Base-by-base conservation (phyloP, 306 rosid genomes). In the Comarum palustre region DNA sequence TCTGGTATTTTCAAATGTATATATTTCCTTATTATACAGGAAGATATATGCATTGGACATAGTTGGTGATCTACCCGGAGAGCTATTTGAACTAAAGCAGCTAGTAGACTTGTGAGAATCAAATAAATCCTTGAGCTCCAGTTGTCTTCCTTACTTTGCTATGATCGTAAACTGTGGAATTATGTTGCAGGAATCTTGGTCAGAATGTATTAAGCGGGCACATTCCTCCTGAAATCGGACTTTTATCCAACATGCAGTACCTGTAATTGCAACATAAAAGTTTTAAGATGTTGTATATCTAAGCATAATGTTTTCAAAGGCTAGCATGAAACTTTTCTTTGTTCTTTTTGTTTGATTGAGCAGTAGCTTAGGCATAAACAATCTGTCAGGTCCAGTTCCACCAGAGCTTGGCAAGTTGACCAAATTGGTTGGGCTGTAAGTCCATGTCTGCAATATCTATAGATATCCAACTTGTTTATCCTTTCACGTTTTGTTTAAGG, bases 301-400 rank as follows among this genome's bases (percentile, higher is more conserved):
- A 47, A 69, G 22, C 12, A 61, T 34, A 34, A 19, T 20, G 22
- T 54, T 66, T 48, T 19, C 15, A 14, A 31, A 48, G 11, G 34
- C 8, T 55, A 20, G 8, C 25, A 29, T 46, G 25, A 29, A 16
- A 20, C 22, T 63, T 34, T 8, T 9, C 11, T 46, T 45, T 9
- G 50, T 61, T 9, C 31, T 51, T 27, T 57, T 57, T 16, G 7
- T 51, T 20, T 71, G 32, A 77, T 77, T 63, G 68, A 54, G 66
- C 82, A 78, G 85, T 47, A 82, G 82, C 74, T 45, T 82, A 20
- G 82, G 82, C 54, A 64, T 82, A 77, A 82, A 82, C 85, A 82
- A 82, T 77, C 66, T 82, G 55, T 77, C 79, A 43, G 85, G 85
- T 48, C 73, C 39, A 39, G 79, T 82, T 66, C 85, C 85, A 19